Evolutionary conservation across 2,329 filamentous ascomycete species (phyloP).

Genomic region (Orbilia quercus): DNA sequence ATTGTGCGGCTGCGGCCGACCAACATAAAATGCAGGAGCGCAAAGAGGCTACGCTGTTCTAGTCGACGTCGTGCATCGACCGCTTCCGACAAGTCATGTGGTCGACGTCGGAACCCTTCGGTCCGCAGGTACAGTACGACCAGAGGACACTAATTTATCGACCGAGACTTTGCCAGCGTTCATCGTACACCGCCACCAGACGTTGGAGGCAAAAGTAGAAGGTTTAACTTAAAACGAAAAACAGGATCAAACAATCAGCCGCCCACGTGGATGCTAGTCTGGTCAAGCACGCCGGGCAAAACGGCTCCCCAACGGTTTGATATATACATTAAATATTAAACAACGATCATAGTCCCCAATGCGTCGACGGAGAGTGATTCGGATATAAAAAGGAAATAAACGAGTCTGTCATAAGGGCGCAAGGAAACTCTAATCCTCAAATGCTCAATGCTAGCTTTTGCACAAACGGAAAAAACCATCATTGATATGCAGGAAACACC

Average conservation of each 20-base stretch:
- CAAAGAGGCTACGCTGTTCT: background rate
- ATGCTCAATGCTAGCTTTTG: conserved; percentile 39
- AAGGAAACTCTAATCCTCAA: conserved; percentile 23
- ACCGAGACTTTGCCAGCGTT: background rate
- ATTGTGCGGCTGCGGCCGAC: conserved; percentile 31
- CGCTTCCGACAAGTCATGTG: conserved; percentile 11
- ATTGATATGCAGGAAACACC: conserved; percentile 14
- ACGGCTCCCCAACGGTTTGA: background rate
- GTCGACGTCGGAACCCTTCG: conserved; percentile 17
- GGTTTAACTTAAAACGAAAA: background rate
- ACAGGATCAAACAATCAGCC: background rate
- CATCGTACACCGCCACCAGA: conserved; percentile 7
- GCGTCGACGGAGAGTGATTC: background rate
- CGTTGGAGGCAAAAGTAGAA: conserved; percentile 14
- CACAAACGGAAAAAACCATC: conserved; percentile 13
- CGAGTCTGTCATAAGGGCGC: conserved; percentile 11
- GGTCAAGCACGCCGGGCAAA: conserved; percentile 21
- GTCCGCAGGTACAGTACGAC: background rate
- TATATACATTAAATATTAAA: conserved; percentile 48
- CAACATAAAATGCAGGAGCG: background rate
- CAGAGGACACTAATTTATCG: no score
- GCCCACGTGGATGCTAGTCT: conserved; percentile 17
- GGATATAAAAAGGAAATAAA: background rate
- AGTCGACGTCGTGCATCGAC: background rate
- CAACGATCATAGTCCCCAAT: background rate